Evolutionary conservation across 1,284 basidiomycete species (phyloP), one percentile per base, ranked within the genome.

Genomic region (Trametes hirsuta): DNA sequence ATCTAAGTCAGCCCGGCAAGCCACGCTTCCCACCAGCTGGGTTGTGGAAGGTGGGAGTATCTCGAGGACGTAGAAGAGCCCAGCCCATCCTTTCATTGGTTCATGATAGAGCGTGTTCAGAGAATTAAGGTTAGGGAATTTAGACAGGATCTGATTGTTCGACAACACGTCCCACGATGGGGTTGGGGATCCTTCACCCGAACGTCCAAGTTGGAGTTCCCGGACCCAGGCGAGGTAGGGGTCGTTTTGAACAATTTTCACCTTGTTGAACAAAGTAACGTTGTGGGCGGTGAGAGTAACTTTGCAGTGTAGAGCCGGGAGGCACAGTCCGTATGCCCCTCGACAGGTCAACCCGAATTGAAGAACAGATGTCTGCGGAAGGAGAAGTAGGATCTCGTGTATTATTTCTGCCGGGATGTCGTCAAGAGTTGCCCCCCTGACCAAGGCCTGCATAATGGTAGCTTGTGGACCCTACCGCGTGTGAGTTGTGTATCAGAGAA

Each of bases 301-400:
- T 15, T 22, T 24, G 36, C 35, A 21, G 22, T 54, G 45, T 12
- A 54, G 22, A 14, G 52, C 52, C 14, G 36, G 52, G 22, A 39
- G 44, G 35, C 52, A 47, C 9, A 54, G 14, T 6, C 24, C 52
- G 45, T 39, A 47, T 22, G 46, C 47, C 36, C n/a, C 46, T 5
- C 41, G 42, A 22, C 45, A 39, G 22, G 52, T 54, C 24, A 47
- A n/a, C 5, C 45, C 53, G n/a, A 54, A 54, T 9, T 37, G 25
- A 8, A 54, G 22, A 9, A 47, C 15, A n/a, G 22, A 47, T 9
- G 36, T 14, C 36, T 54, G 45, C 40, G 53, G 45, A 11, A 47
- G 24, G n/a, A 47, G 52, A 35, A 54, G 12, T 37, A 54, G 53
- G n/a, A 54, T 54, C 24, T 54, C 22, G 15, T 54, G 53, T 22